Conservation (phyloP, 192 early-diverging fungal genomes). For the Linderina pennispora region DNA sequence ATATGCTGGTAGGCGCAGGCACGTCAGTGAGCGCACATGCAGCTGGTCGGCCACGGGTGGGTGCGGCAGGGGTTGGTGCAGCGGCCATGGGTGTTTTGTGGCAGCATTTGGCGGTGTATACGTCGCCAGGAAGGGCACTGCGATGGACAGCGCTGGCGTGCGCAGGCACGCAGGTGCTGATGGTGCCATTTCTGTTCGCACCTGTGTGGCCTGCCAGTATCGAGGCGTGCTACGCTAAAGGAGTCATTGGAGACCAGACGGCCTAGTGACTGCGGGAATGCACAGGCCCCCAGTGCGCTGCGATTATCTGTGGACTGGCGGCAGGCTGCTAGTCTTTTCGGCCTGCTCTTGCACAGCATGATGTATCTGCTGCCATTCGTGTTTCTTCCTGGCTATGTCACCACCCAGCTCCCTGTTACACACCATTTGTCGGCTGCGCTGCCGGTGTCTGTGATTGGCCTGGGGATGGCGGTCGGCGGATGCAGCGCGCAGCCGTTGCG, state of each 20-base stretch:
- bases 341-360: constrained; percentile 1
- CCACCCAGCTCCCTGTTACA: background rate
- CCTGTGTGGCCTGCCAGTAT: too few relatives aligned
- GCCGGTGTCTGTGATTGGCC: constrained; percentile 2
- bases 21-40: constrained; percentile 31
- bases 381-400: constrained; percentile 6
- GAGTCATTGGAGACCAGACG: too few relatives aligned
- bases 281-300: too few relatives aligned
- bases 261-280: too few relatives aligned
- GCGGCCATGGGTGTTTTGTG: too few relatives aligned
- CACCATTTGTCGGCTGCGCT: constrained; percentile 1
- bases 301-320: background rate
- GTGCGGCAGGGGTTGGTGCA: background rate
- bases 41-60: background rate
- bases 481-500: background rate
- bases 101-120: too few relatives aligned
- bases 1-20: constrained; percentile 58
- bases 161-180: background rate
- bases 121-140: too few relatives aligned
- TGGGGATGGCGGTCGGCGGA: constrained; percentile 2
- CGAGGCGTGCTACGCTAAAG: too few relatives aligned
- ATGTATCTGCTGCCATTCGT: constrained; percentile 3
- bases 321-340: background rate
- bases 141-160: too few relatives aligned
- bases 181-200: constrained; percentile 17